phyloP scores from a whole-genome alignment of 2,329 filamentous ascomycete species.

The Penicillium sclerotiorum region DNA sequence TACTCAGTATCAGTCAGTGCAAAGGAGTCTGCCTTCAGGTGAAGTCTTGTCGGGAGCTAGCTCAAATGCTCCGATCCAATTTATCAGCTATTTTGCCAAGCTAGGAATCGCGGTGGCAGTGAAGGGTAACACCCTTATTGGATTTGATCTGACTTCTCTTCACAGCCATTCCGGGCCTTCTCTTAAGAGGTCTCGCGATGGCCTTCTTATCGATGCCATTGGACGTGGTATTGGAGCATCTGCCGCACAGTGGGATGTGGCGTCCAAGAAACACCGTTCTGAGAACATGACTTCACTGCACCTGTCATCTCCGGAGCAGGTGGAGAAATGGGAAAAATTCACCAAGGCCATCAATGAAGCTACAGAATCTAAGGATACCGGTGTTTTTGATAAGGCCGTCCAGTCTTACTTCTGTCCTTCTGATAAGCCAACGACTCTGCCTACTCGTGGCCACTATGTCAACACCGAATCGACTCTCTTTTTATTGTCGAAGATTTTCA shows the following conservation, averaged over 20 bases:
- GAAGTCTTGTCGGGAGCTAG: slow-evolving; percentile 31
- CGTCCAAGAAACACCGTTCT: slow-evolving; percentile 33
- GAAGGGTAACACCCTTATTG: slow-evolving; percentile 45
- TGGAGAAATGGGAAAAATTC: slow-evolving; percentile 38
- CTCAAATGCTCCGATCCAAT: slow-evolving; percentile 32
- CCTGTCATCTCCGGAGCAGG: slow-evolving; percentile 34
- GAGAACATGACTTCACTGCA: slow-evolving; percentile 35
- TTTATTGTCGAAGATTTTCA: slow-evolving; percentile 44
- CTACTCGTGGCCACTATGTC: slow-evolving; percentile 30
- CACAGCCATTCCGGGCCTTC: slow-evolving; percentile 31
- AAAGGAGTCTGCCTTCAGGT: slow-evolving; percentile 42
- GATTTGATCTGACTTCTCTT: slow-evolving; percentile 45
- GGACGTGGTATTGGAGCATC: slow-evolving; percentile 43
- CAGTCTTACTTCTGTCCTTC: slow-evolving; percentile 30
- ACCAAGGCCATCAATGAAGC: slow-evolving; percentile 34
- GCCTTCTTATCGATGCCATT: slow-evolving; percentile 46
- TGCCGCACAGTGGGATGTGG: slow-evolving; percentile 31
- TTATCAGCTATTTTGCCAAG: slow-evolving; percentile 49
- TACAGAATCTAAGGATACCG: slow-evolving; percentile 28
- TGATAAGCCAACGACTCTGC: slow-evolving; percentile 26
- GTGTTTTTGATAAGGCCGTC: slow-evolving; percentile 40
- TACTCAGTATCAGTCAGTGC: slow-evolving; percentile 50
- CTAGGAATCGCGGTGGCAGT: slow-evolving; percentile 46
- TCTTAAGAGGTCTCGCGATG: slow-evolving; percentile 44
- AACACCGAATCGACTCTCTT: slow-evolving; percentile 42